Evolutionary conservation across 306 rosid genomes (phyloP).

Genomic region (Castanea sativa): DNA sequence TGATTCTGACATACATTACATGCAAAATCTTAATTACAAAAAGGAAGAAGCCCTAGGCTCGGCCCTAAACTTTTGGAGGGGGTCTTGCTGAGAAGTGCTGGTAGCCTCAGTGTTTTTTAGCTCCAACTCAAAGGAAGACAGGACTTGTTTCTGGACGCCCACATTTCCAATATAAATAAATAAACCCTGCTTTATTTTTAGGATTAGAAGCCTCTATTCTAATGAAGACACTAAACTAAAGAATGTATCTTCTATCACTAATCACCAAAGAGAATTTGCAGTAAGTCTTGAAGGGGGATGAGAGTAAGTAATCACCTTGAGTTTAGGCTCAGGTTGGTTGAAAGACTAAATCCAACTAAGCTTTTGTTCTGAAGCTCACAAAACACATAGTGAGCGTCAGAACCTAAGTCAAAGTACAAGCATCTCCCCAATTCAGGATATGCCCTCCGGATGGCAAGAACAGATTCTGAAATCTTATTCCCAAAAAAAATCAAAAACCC

Average conservation of each 20-base stretch:
- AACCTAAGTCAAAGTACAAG: slow-evolving; percentile 74
- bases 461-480: slow-evolving; percentile 55
- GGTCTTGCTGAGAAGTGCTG: no score
- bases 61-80: no score
- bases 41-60: no score
- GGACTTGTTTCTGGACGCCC: no score
- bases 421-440: slow-evolving; percentile 78
- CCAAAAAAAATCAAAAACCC: slow-evolving; percentile 67
- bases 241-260: not conserved
- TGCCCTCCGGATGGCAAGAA: slow-evolving; percentile 47
- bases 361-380: slow-evolving; percentile 68
- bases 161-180: no score
- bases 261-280: slow-evolving; percentile 6
- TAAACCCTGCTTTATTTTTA: no score
- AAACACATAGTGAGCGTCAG: slow-evolving; percentile 54
- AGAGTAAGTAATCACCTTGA: slow-evolving; percentile 45
- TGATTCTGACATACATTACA: no score
- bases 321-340: slow-evolving; percentile 71
- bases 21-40: no score
- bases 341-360: slow-evolving; percentile 86
- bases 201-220: not conserved
- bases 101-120: no score
- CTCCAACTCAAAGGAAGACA: no score
- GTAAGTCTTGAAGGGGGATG: not conserved
- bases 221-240: not conserved